Evolutionary conservation across 768 basidiomycete genomes (phyloP).

Genomic region (Pleurotus tuoliensis): DNA sequence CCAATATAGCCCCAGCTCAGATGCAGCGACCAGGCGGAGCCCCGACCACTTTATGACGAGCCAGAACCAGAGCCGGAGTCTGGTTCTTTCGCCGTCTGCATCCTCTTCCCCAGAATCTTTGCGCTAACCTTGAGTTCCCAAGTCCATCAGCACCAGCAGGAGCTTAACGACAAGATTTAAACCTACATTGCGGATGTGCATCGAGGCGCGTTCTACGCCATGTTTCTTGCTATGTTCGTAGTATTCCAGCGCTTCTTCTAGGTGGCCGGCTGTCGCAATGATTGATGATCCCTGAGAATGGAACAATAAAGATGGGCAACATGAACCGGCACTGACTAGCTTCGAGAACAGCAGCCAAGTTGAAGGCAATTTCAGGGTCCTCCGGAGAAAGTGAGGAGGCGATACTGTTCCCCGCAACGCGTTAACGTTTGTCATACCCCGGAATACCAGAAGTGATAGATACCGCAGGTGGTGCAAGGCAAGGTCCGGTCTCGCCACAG

Average conservation of each 20-base stretch:
- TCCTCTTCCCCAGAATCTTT: slow-evolving; percentile 65
- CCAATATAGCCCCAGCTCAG: too few species aligned
- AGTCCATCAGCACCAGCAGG: background rate
- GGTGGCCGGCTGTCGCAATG: slow-evolving; percentile 55
- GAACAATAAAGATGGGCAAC: slow-evolving; percentile 18
- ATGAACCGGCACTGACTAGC: slow-evolving; percentile 54
- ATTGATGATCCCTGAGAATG: slow-evolving; percentile 25
- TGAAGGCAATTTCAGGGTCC: slow-evolving; percentile 90
- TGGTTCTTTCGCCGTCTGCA: slow-evolving; percentile 43
- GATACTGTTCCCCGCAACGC: slow-evolving; percentile 45
- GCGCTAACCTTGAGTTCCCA: slow-evolving; percentile 60
- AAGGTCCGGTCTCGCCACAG: slow-evolving; percentile 77
- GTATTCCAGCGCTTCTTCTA: slow-evolving; percentile 77
- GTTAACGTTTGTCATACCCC: slow-evolving; percentile 17
- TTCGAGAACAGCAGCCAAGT: slow-evolving; percentile 87
- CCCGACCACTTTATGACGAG: too few species aligned
- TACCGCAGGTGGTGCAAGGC: slow-evolving; percentile 82
- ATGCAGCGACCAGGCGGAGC: too few species aligned
- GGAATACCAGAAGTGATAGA: slow-evolving; percentile 27
- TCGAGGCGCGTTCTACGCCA: slow-evolving; percentile 77
- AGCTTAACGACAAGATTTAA: background rate
- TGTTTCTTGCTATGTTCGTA: slow-evolving; percentile 76
- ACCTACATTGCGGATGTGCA: slow-evolving; percentile 79
- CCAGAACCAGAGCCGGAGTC: background rate
- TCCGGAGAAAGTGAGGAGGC: slow-evolving; percentile 81